phyloP scores from a whole-genome alignment of 2,329 filamentous ascomycete genomes.

The Sporothrix brunneoviolacea region DNA sequence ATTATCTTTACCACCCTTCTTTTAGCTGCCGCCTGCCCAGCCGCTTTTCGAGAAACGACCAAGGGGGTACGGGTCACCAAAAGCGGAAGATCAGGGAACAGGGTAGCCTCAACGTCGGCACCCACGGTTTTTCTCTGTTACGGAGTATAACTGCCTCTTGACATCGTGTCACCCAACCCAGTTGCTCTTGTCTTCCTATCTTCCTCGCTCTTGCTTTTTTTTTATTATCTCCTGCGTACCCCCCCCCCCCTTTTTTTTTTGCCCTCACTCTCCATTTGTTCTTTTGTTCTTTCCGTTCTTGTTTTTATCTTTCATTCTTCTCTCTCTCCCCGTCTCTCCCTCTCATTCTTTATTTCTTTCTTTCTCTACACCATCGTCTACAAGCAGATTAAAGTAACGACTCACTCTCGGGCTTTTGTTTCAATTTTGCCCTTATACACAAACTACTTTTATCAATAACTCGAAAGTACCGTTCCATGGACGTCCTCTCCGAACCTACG shows the following conservation, averaged over 20 bases:
- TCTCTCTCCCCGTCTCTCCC: background rate
- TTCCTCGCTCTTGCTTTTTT: background rate
- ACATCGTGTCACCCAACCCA: constrained; percentile 6
- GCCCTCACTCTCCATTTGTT: background rate
- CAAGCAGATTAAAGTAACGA: too few species aligned
- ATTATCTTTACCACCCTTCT: background rate
- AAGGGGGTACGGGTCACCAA: background rate
- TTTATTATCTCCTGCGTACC: background rate
- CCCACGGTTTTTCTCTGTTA: background rate
- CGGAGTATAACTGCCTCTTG: background rate
- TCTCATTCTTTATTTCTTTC: background rate
- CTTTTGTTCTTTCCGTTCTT: background rate
- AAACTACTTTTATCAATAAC: background rate
- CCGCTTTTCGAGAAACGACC: constrained; percentile 1
- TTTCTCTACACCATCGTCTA: too few species aligned
- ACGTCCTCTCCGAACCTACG: constrained; percentile 13
- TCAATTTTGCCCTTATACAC: too few species aligned
- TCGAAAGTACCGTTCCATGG: constrained; percentile 17
- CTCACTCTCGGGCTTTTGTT: too few species aligned
- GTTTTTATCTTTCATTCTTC: background rate
- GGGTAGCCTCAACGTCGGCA: background rate
- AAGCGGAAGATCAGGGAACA: too few species aligned
- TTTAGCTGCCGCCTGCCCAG: constrained; percentile 2
- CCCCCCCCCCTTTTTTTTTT: background rate
- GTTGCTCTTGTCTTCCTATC: background rate